Conservation (phyloP, 2,329 filamentous ascomycete genomes). For the Colletotrichum phormii region DNA sequence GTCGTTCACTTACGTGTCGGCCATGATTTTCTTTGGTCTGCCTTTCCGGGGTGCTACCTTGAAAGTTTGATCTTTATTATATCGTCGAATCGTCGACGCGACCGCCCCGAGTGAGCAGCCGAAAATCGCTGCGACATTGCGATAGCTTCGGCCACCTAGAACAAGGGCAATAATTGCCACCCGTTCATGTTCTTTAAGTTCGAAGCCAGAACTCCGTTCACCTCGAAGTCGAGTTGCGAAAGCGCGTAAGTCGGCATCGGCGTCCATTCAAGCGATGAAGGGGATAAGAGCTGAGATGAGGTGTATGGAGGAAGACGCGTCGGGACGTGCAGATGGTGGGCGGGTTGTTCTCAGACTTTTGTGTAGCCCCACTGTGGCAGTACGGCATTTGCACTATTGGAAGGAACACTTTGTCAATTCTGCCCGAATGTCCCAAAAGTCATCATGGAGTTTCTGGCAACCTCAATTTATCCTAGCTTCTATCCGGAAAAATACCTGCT, state of each 20-base stretch:
- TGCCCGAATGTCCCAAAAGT: not conserved
- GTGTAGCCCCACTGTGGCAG: too few relatives aligned
- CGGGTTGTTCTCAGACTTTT: not conserved
- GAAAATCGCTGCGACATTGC: not conserved
- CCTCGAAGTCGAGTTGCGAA: not conserved
- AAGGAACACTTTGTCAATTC: not conserved
- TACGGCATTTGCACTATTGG: not conserved
- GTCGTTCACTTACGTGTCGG: not conserved
- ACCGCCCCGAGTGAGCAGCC: not conserved
- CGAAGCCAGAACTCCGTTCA: not conserved
- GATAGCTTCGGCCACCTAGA: not conserved
- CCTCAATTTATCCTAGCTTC: not conserved
- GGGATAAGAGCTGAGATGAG: not conserved
- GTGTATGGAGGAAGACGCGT: not conserved
- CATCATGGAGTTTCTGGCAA: not conserved
- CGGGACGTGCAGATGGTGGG: not conserved
- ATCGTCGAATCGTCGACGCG: not conserved
- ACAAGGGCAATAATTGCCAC: not conserved
- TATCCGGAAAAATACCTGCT: too few relatives aligned
- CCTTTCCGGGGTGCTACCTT: not conserved
- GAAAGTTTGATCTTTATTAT: not conserved
- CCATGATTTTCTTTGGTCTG: not conserved
- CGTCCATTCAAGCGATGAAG: not conserved
- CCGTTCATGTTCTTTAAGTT: not conserved
- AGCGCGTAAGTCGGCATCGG: not conserved